These are phyloP conservation scores for Eucalyptus tenuipes DNA, from an alignment of 345 rosid species.

Conservation along the genomic window DNA sequence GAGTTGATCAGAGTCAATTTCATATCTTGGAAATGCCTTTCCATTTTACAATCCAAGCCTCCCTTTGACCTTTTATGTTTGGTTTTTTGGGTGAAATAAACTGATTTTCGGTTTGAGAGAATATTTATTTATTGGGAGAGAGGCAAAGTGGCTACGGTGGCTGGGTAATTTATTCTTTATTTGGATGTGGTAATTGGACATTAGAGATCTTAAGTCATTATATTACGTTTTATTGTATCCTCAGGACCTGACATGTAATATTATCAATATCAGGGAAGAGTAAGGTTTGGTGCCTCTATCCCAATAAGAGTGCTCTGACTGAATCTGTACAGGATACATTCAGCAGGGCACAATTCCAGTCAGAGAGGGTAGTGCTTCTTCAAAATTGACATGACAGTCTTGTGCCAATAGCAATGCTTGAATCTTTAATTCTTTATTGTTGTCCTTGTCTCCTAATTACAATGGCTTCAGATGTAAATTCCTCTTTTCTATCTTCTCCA, in stretches of 20 bases:
- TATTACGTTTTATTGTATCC: not conserved
- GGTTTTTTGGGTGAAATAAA: not conserved
- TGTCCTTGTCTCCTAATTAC: not conserved
- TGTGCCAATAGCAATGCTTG: not conserved
- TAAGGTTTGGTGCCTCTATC: slow-evolving; percentile 86
- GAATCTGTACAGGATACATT: slow-evolving; percentile 48
- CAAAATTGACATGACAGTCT: not conserved
- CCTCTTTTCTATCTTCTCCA: not conserved
- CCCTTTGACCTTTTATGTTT: not conserved
- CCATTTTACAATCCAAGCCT: not conserved
- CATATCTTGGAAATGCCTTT: not conserved
- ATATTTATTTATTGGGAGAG: not conserved
- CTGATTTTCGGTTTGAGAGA: not conserved
- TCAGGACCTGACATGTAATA: not conserved
- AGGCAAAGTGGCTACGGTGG: not conserved
- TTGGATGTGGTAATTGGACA: not conserved
- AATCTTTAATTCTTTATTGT: not conserved
- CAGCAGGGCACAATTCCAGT: slow-evolving; percentile 7
- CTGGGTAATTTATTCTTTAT: not conserved
- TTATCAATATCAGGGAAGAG: slow-evolving; percentile 43
- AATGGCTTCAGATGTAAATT: not conserved
- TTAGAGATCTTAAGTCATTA: not conserved
- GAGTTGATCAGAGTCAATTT: not conserved
- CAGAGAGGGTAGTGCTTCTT: not conserved
- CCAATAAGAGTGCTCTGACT: slow-evolving; percentile 51